Evolutionary conservation across 2,329 filamentous ascomycete genomes (phyloP).

Genomic region (Ceratocystis variospora): DNA sequence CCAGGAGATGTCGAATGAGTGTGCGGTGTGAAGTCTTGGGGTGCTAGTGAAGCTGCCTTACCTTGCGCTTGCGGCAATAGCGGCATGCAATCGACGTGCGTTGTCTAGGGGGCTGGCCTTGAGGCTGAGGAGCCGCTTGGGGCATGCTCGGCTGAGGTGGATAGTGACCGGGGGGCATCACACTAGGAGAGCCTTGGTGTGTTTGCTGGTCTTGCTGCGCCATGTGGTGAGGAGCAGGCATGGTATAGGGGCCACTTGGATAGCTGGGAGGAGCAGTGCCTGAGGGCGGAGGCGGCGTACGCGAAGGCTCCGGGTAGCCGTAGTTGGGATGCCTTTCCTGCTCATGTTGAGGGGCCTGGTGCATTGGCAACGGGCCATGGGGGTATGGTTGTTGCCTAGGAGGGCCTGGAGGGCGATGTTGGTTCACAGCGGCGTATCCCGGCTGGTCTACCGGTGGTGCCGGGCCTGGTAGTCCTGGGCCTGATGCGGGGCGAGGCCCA

Average conservation of each 20-base stretch:
- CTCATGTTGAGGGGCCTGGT: neutral
- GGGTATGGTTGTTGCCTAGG: neutral
- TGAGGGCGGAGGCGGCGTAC: neutral
- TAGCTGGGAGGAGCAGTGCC: neutral
- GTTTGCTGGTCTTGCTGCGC: neutral
- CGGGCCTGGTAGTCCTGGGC: neutral
- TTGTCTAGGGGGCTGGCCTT: slow-evolving; percentile 35
- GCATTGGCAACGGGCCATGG: neutral
- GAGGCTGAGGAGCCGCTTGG: neutral
- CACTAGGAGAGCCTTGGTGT: neutral
- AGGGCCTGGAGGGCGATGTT: neutral
- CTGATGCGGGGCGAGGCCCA: neutral
- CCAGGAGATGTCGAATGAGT: neutral
- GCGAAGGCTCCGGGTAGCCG: neutral
- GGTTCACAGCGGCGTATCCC: neutral
- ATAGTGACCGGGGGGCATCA: neutral
- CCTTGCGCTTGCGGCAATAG: slow-evolving; percentile 49
- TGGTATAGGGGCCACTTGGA: neutral
- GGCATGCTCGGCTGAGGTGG: neutral
- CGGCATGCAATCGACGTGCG: slow-evolving; percentile 46
- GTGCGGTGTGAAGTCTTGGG: neutral
- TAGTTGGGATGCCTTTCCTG: neutral
- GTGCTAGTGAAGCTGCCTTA: slow-evolving; percentile 23
- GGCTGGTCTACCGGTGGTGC: neutral
- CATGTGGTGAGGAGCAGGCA: neutral